These are phyloP conservation scores for Ganoderma meredithae DNA, from an alignment of 1,284 basidiomycete species.

Conservation along the genomic window DNA sequence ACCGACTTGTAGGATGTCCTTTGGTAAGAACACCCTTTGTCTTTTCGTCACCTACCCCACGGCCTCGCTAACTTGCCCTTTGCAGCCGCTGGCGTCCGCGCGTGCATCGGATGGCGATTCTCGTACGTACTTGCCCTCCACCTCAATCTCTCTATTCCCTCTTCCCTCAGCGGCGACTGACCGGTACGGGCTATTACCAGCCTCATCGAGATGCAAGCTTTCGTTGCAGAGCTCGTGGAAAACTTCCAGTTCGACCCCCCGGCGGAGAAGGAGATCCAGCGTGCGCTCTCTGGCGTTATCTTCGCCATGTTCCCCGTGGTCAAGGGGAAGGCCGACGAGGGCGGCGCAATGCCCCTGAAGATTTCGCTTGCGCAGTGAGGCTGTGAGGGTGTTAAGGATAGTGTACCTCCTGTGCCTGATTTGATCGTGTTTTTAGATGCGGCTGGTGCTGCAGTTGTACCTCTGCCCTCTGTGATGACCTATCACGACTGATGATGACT, in stretches of 20 bases:
- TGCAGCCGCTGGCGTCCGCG: constrained; percentile 38
- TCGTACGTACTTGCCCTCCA: constrained; percentile 36
- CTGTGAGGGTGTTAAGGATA: neutral
- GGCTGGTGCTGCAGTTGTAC: neutral
- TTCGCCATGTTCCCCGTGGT: constrained; percentile 52
- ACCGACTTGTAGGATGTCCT: neutral
- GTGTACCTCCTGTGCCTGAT: neutral
- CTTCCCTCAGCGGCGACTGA: neutral
- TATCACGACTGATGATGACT: neutral
- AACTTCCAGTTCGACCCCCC: constrained; percentile 42
- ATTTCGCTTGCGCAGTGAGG: constrained; percentile 17
- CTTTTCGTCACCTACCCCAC: no score
- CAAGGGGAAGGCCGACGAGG: constrained; percentile 52
- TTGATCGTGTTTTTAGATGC: neutral
- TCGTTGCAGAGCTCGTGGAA: constrained; percentile 35
- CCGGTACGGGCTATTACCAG: constrained; percentile 19
- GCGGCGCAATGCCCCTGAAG: constrained; percentile 30
- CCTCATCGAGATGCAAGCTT: constrained; percentile 39
- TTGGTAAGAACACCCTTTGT: neutral
- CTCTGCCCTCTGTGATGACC: neutral
- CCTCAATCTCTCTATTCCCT: neutral
- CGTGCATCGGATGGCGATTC: constrained; percentile 46
- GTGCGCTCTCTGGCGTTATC: constrained; percentile 43
- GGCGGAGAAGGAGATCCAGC: constrained; percentile 44
- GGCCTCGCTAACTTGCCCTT: neutral